These are phyloP conservation scores for Solanum virginianum DNA, from an alignment of 257 asterid genomes.

Conservation along the genomic window DNA sequence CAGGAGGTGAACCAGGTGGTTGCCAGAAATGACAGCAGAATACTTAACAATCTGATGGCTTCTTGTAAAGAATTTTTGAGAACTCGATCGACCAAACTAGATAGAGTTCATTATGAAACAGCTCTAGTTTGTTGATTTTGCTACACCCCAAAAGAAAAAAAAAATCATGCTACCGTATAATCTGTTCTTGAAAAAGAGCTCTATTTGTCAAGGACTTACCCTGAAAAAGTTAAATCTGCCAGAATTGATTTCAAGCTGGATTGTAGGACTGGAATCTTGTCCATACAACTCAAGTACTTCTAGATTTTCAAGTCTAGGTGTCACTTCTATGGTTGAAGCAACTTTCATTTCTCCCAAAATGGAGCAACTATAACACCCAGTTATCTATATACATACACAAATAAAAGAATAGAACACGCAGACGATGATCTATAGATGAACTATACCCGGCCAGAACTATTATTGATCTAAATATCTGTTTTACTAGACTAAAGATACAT, in stretches of 20 bases:
- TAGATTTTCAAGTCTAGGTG: not conserved
- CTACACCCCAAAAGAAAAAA: not conserved
- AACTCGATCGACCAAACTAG: slow-evolving; percentile 1
- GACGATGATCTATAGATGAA: no score
- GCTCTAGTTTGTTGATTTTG: not conserved
- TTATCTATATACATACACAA: not conserved
- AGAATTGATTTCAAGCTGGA: not conserved
- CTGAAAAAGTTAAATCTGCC: not conserved
- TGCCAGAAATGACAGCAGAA: slow-evolving; percentile 18
- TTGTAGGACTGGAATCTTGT: not conserved
- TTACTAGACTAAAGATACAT: not conserved
- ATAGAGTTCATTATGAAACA: not conserved
- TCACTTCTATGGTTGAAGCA: not conserved
- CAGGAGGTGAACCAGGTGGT: slow-evolving; percentile 10
- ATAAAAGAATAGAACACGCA: not conserved
- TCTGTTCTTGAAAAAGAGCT: not conserved
- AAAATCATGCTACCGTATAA: not conserved
- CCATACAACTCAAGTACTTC: not conserved
- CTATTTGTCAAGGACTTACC: not conserved
- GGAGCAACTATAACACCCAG: not conserved
- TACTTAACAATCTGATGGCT: slow-evolving; percentile 29
- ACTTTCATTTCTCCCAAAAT: not conserved
- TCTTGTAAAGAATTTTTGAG: slow-evolving; percentile 43
- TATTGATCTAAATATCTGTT: not conserved
- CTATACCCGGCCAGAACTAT: not conserved